Evolutionary conservation across 768 basidiomycete genomes (phyloP).

Genomic region (Amyloporia xantha): DNA sequence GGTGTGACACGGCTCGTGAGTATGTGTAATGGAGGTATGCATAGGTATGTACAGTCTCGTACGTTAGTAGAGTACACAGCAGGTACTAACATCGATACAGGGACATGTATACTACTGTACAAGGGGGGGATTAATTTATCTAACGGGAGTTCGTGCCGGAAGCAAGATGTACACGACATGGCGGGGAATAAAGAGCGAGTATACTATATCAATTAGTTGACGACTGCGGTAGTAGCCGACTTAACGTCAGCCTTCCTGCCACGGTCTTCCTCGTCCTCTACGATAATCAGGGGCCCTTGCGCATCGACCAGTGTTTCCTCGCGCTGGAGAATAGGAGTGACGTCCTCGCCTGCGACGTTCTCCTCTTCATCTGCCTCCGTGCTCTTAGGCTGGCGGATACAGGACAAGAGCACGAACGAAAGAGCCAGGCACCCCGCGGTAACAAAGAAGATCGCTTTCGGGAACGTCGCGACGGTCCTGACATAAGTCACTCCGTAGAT

Average conservation of each 20-base stretch:
- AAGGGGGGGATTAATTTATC: too few relatives aligned
- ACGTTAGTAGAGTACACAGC: neutral
- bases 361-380: slow-evolving; percentile 12
- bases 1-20: neutral
- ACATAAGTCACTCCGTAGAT: slow-evolving; percentile 68
- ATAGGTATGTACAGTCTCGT: neutral
- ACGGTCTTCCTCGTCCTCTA: slow-evolving; percentile 8
- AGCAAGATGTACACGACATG: neutral
- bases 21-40: neutral
- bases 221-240: neutral
- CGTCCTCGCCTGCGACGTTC: neutral
- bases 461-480: slow-evolving; percentile 62
- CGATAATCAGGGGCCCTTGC: slow-evolving; percentile 11
- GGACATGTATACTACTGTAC: too few relatives aligned
- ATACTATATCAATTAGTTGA: neutral
- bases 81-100: too few relatives aligned
- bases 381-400: slow-evolving; percentile 37
- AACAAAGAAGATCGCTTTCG: slow-evolving; percentile 64
- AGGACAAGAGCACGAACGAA: slow-evolving; percentile 38
- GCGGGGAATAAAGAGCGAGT: too few relatives aligned
- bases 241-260: slow-evolving; percentile 5
- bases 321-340: slow-evolving; percentile 4
- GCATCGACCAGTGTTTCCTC: slow-evolving; percentile 13
- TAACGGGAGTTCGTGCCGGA: too few relatives aligned
- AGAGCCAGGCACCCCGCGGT: slow-evolving; percentile 33